These are phyloP conservation scores for Elasticomyces elasticus DNA, from an alignment of 495 filamentous ascomycete species.

Conservation along the genomic window DNA sequence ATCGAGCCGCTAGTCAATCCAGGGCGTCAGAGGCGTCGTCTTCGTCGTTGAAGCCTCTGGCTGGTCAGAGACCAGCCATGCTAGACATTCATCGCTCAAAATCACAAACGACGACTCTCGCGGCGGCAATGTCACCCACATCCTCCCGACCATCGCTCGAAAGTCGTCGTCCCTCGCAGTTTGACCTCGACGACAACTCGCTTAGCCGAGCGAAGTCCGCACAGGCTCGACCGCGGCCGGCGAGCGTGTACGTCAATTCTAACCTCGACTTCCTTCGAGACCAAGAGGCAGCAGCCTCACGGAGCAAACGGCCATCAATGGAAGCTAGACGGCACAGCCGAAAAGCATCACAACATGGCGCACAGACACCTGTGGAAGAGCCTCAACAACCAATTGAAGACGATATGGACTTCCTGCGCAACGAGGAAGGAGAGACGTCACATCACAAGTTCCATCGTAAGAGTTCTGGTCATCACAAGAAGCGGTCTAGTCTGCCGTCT, in stretches of 20 bases:
- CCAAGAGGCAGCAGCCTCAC: constrained; percentile 36
- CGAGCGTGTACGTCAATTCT: constrained; percentile 68
- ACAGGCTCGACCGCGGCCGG: constrained; percentile 52
- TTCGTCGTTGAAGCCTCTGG: constrained; percentile 31
- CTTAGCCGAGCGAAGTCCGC: constrained; percentile 54
- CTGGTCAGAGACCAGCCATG: constrained; percentile 29
- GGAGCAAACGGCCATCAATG: constrained; percentile 29
- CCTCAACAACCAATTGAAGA: constrained; percentile 54
- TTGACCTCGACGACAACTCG: constrained; percentile 47
- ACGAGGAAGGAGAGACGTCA: constrained; percentile 48
- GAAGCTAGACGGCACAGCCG: constrained; percentile 11
- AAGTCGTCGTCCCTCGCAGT: constrained; percentile 51
- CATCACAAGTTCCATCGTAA: neutral
- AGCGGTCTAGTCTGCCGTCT: constrained; percentile 69
- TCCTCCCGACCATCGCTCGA: constrained; percentile 78
- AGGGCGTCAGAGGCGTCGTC: constrained; percentile 25
- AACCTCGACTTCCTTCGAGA: constrained; percentile 68
- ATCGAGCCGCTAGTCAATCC: constrained; percentile 29
- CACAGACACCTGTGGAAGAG: neutral
- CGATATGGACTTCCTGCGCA: constrained; percentile 77
- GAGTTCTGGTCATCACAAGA: constrained; percentile 41
- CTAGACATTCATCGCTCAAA: constrained; percentile 40
- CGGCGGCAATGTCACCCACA: constrained; percentile 41
- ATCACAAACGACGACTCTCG: constrained; percentile 42
- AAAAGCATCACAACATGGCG: neutral